Conservation (phyloP, 768 basidiomycete species). For the Podaxis sp. region DNA sequence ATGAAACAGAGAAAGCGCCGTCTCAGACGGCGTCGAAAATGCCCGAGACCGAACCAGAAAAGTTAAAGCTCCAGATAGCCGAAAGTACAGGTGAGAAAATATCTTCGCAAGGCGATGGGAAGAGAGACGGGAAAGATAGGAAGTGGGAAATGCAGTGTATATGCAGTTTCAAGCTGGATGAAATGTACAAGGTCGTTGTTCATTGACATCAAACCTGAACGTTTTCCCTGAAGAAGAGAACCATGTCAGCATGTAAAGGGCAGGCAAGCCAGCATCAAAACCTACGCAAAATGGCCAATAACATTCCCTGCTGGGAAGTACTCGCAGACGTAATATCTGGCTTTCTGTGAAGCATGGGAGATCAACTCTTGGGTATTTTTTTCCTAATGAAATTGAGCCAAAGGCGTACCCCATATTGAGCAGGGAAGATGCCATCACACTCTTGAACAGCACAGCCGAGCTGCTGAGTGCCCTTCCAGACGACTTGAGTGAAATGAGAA, state of each 20-base stretch:
- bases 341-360: conserved; percentile 35
- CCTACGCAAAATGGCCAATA: conserved; percentile 59
- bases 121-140: not conserved
- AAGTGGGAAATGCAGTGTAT: not conserved
- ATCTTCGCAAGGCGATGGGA: conserved; percentile 12
- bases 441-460: conserved; percentile 61
- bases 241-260: not conserved
- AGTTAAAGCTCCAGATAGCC: not conserved
- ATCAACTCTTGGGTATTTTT: conserved; percentile 9
- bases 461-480: conserved; percentile 68
- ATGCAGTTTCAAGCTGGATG: conserved; percentile 1
- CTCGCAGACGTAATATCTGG: conserved; percentile 69
- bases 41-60: conserved; percentile 10
- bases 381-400: conserved; percentile 1
- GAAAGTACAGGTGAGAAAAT: conserved; percentile 11
- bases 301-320: conserved; percentile 67
- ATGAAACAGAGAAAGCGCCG: not conserved
- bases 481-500: conserved; percentile 76
- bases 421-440: conserved; percentile 59
- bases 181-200: not conserved
- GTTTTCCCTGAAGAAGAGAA: conserved; percentile 35
- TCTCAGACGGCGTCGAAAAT: conserved; percentile 1
- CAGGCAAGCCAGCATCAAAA: conserved; percentile 17
- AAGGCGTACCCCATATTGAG: conserved; percentile 53
- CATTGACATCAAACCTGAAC: conserved; percentile 36